A percentile compares a stretch with the other conserved stretches of the same genome.
These are phyloP conservation scores for Triglochin maritima DNA, from an alignment of 106 monocot species.

Conservation along the genomic window DNA sequence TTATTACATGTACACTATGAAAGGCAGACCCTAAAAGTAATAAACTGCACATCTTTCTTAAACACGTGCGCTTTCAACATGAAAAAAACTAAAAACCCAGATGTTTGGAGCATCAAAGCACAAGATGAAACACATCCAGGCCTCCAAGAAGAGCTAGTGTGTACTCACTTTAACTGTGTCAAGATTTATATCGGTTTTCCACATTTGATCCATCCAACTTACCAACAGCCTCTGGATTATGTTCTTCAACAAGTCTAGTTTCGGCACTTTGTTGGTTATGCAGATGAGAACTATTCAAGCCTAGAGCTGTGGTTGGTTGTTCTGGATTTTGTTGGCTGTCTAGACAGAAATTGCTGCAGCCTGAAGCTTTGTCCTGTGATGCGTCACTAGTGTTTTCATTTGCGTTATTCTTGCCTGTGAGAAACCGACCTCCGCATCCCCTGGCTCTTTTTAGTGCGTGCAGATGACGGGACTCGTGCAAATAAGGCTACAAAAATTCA, in stretches of 20 bases:
- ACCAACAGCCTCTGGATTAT: not conserved
- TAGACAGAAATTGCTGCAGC: not conserved
- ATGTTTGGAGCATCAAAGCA: too few relatives aligned
- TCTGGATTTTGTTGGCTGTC: not conserved
- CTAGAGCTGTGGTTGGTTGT: not conserved
- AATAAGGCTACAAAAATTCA: conserved; percentile 14
- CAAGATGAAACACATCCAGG: too few relatives aligned
- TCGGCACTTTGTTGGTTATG: not conserved
- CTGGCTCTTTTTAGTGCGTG: conserved; percentile 23
- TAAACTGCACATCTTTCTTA: too few relatives aligned
- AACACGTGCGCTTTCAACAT: too few relatives aligned
- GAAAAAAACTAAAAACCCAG: too few relatives aligned
- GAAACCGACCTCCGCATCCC: conserved; percentile 24
- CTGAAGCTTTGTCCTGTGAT: not conserved
- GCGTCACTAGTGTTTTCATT: not conserved
- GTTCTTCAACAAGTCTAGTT: not conserved
- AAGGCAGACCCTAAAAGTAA: too few relatives aligned
- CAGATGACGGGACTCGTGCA: conserved; percentile 26
- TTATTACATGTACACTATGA: too few relatives aligned
- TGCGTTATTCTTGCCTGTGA: conserved; percentile 9
- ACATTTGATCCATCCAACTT: not conserved
- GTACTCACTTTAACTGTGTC: not conserved
- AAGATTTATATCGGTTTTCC: not conserved
- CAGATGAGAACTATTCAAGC: not conserved
- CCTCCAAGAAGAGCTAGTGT: too few relatives aligned